phyloP scores from a whole-genome alignment of 2,329 filamentous ascomycete species.

The Pseudovirgaria hyperparasitica region DNA sequence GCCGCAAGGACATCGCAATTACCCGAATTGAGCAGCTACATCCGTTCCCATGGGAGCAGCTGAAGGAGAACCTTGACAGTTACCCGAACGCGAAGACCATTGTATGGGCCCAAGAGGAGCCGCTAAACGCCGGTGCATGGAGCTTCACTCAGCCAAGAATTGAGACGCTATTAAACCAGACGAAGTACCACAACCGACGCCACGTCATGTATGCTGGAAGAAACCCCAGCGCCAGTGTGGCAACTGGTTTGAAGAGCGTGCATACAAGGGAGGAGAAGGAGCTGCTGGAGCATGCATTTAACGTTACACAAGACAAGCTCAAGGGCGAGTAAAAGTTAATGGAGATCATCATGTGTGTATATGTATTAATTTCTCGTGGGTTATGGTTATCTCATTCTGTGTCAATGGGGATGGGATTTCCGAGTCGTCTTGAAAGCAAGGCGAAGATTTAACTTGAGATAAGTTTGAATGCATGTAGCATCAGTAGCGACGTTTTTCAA shows the following conservation, averaged over 20 bases:
- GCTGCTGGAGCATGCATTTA: conserved; percentile 54
- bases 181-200: conserved; percentile 82
- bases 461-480: no score
- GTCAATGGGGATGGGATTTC: no score
- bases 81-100: conserved; percentile 98
- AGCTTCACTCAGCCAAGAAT: conserved; percentile 94
- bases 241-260: conserved; percentile 76
- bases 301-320: conserved; percentile 50
- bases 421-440: no score
- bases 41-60: conserved; percentile 96
- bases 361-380: no score
- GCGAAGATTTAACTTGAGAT: no score
- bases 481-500: no score
- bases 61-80: conserved; percentile 89
- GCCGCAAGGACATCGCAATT: conserved; percentile 81
- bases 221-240: conserved; percentile 84
- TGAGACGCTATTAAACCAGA: conserved; percentile 90
- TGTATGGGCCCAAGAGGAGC: conserved; percentile 96
- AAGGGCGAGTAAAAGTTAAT: conserved; percentile 43
- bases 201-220: conserved; percentile 96
- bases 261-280: conserved; percentile 92
- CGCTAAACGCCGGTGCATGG: conserved; percentile 94
- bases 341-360: no score
- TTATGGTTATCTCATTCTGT: no score
- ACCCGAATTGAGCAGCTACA: conserved; percentile 96